These are phyloP conservation scores for Macrophomina phaseolina DNA, from an alignment of 2,329 filamentous ascomycete species.

Conservation along the genomic window DNA sequence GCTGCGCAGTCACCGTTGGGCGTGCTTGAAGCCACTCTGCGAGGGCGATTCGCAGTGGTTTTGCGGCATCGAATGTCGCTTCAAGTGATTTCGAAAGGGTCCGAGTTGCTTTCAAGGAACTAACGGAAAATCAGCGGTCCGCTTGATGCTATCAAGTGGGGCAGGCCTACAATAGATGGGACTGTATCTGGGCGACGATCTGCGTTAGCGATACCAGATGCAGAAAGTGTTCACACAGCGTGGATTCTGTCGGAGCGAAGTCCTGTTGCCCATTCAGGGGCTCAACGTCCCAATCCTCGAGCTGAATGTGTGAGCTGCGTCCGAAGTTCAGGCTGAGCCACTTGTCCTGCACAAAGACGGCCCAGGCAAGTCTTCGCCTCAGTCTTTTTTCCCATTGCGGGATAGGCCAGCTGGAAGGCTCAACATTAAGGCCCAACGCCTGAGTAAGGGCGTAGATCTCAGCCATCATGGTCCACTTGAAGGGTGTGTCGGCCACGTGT, in stretches of 20 bases:
- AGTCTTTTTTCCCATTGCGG: conserved; percentile 68
- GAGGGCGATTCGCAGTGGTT: conserved; percentile 56
- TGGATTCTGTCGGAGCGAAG: neutral
- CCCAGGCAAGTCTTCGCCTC: conserved; percentile 68
- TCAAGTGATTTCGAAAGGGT: conserved; percentile 53
- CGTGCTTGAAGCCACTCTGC: conserved; percentile 57
- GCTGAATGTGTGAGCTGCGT: conserved; percentile 60
- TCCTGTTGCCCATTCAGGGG: conserved; percentile 3
- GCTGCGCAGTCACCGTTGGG: conserved; percentile 42
- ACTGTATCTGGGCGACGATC: conserved; percentile 59
- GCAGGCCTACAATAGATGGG: conserved; percentile 38
- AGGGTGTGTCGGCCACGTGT: conserved; percentile 41
- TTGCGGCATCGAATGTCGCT: conserved; percentile 54
- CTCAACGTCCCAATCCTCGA: conserved; percentile 44
- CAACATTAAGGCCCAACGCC: conserved; percentile 53
- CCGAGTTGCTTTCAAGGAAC: conserved; percentile 38
- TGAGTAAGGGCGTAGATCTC: conserved; percentile 47
- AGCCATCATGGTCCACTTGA: conserved; percentile 43
- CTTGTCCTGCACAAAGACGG: conserved; percentile 68
- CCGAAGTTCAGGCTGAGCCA: conserved; percentile 65
- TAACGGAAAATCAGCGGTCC: neutral
- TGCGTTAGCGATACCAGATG: conserved; percentile 58
- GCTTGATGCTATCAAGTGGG: neutral
- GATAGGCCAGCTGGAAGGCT: conserved; percentile 67
- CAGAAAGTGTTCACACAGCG: conserved; percentile 52